Evolutionary conservation across 2,329 filamentous ascomycete species (phyloP).

Genomic region (Fusarium decemcellulare): DNA sequence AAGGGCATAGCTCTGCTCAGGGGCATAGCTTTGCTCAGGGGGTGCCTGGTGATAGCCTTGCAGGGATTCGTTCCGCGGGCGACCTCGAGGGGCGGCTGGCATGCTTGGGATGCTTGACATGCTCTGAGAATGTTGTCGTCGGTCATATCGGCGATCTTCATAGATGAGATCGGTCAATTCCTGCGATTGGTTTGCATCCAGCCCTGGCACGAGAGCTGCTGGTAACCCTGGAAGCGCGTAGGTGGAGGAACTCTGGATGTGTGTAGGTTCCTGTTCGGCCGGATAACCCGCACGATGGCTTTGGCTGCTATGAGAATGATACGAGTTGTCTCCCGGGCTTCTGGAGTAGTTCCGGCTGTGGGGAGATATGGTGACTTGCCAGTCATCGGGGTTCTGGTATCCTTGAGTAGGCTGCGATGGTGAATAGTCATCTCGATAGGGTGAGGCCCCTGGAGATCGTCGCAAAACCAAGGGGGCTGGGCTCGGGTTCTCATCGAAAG

Average conservation of each 20-base stretch:
- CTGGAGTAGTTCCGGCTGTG: conserved; percentile 54
- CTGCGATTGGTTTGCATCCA: conserved; percentile 68
- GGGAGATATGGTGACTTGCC: conserved; percentile 49
- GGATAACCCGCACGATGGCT: conserved; percentile 50
- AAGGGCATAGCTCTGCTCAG: conserved; percentile 49
- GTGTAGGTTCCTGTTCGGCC: conserved; percentile 55
- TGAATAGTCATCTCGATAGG: conserved; percentile 43
- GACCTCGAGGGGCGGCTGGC: conserved; percentile 59
- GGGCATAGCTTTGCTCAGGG: conserved; percentile 48
- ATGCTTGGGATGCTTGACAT: conserved; percentile 51
- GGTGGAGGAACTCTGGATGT: conserved; percentile 49
- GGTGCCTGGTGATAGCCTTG: conserved; percentile 44
- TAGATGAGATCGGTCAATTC: conserved; percentile 72
- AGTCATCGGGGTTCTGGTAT: conserved; percentile 42
- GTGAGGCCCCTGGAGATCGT: conserved; percentile 45
- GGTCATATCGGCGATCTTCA: conserved; percentile 65
- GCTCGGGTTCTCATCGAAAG: conserved; percentile 57
- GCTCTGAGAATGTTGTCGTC: conserved; percentile 59
- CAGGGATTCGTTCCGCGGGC: conserved; percentile 45
- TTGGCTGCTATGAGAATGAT: conserved; percentile 50
- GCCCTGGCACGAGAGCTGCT: conserved; percentile 71
- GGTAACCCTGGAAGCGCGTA: conserved; percentile 66
- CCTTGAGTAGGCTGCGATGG: conserved; percentile 38
- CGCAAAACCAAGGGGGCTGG: conserved; percentile 63
- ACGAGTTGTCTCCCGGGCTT: conserved; percentile 48